phyloP scores from a whole-genome alignment of 2,329 filamentous ascomycete species.

The Neocucurbitaria cava region DNA sequence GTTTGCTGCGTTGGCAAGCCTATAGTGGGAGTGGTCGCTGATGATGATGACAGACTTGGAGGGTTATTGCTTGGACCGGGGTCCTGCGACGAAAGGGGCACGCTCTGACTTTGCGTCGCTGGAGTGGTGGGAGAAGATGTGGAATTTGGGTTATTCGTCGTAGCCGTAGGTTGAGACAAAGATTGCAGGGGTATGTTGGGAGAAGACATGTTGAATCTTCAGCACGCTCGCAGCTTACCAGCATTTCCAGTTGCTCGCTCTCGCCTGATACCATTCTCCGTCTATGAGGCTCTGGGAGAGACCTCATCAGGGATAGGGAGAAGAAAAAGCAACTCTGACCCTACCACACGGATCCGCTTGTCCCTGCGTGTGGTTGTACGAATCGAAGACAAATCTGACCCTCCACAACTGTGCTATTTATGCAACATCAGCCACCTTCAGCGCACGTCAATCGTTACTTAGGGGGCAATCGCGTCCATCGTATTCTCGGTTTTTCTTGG shows the following conservation, averaged over 20 bases:
- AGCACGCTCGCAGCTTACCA: not conserved
- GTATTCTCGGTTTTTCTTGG: too few relatives aligned
- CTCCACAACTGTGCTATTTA: not conserved
- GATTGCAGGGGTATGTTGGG: not conserved
- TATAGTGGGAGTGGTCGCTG: not conserved
- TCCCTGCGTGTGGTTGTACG: not conserved
- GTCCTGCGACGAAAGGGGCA: too few relatives aligned
- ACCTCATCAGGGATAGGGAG: too few relatives aligned
- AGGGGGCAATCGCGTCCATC: too few relatives aligned
- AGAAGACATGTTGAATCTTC: not conserved
- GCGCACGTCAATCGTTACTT: too few relatives aligned
- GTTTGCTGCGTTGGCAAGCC: not conserved
- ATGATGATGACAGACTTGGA: too few relatives aligned
- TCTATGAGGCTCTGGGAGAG: too few relatives aligned
- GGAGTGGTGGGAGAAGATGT: too few relatives aligned
- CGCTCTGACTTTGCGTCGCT: too few relatives aligned
- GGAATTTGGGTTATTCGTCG: not conserved
- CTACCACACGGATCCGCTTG: too few relatives aligned
- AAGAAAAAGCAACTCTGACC: too few relatives aligned
- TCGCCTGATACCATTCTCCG: not conserved
- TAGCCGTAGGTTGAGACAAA: not conserved
- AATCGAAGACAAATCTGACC: not conserved
- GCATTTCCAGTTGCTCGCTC: not conserved
- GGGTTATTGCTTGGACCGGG: too few relatives aligned
- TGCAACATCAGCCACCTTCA: not conserved